Base-by-base conservation (phyloP, 1,284 basidiomycete species). In the Rhodotorula mucilaginosa region DNA sequence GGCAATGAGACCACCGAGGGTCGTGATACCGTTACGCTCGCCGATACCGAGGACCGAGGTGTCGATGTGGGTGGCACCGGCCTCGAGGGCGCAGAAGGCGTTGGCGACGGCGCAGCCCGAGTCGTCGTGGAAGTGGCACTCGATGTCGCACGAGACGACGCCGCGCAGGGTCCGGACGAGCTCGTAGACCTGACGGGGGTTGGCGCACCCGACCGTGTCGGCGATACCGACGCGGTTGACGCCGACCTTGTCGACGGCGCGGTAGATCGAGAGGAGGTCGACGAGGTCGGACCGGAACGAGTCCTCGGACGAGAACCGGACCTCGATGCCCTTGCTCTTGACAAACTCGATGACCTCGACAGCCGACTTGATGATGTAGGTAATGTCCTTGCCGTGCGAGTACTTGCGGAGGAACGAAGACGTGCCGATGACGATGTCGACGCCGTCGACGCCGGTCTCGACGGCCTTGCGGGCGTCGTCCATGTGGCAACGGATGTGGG, bases 341-440 rank as follows among this genome's bases (percentile, higher is more conserved):
- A 99, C 96, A 79, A 91, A 99, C 81, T 97, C 88, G 83, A 99
- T 99, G 79, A 99, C 97, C 84, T 98, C 96, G 80, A 98, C 94
- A 73, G 96, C 82, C 64, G 80, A 75, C 88, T 97, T 98, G 86
- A 97, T 97, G 84, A 99, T 99, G 85, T 98, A 99, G 66, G 93
- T 86, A 93, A 99, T 99, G 83, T 99, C 97, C 88, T 99, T 99
- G 80, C 97, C 97, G 83, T 99, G 97, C 58, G 96, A 98, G 87
- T 96, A 98, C 84, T 99, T 95, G 77, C 97, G 91, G 69, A 99
- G 88, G 89, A 98, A 99, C 69, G 94, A 97, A 58, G 94, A 97
- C 3, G 97, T 99, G 65, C 97, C 97, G 79, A 99, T 99, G 82
- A 99, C 97, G 79, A 99, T 94, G 82, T 99, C 97, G 77, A 99